Evolutionary conservation across 805 yeast genomes (phyloP).

Genomic region (Komagataella kurtzmanii): DNA sequence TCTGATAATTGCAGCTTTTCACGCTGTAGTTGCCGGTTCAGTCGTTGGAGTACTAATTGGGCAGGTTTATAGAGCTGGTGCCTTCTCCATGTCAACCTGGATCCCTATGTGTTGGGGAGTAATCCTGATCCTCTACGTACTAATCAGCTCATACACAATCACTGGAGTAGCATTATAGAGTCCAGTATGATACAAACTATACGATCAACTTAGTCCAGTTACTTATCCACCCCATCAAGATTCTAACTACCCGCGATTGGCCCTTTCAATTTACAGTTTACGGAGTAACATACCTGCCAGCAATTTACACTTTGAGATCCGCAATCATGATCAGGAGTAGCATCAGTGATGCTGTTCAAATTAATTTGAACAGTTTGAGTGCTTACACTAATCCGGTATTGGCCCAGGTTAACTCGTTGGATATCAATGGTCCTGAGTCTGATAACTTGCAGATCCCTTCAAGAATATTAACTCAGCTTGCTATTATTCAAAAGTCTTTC

Average conservation of each 20-base stretch:
- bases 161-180: constrained; percentile 26
- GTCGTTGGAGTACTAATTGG: constrained; percentile 63
- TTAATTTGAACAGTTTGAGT: not conserved
- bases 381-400: not conserved
- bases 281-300: not conserved
- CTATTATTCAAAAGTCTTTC: not conserved
- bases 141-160: constrained; percentile 53
- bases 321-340: constrained; percentile 1
- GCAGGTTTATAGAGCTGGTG: constrained; percentile 68
- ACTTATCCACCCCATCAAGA: not conserved
- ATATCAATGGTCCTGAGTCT: not conserved
- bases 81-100: constrained; percentile 90
- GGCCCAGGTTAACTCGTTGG: not conserved
- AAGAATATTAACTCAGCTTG: not conserved
- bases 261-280: not conserved
- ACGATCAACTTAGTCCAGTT: not conserved
- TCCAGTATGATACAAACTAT: not conserved
- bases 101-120: constrained; percentile 77
- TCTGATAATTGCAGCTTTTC: constrained; percentile 38
- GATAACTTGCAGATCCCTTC: not conserved
- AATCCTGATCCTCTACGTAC: constrained; percentile 51
- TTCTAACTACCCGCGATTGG: not conserved
- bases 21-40: constrained; percentile 63
- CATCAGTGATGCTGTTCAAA: not conserved
- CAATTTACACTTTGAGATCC: not conserved